Percentiles rank a stretch among this genome's conserved stretches.
These are phyloP conservation scores for Taphrina flavorubra DNA, from an alignment of 1,139 yeast species.

Conservation along the genomic window DNA sequence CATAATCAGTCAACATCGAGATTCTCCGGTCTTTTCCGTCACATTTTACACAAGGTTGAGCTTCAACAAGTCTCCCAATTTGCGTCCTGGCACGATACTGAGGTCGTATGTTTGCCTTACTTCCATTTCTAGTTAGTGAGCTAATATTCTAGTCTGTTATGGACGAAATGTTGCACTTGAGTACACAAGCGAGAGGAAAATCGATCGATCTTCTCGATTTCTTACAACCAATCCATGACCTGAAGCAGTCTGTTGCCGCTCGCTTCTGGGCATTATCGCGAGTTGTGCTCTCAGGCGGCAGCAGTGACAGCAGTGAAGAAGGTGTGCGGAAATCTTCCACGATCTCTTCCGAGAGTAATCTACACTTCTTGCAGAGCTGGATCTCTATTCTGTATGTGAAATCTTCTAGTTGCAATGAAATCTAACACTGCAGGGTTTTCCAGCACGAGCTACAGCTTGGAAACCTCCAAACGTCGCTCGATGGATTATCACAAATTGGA, in stretches of 20 bases:
- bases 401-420: background rate
- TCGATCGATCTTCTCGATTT: conserved; percentile 15
- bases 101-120: conserved; percentile 1
- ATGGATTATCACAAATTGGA: conserved; percentile 1
- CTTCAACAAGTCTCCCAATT: conserved; percentile 12
- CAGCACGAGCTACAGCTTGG: conserved; percentile 7
- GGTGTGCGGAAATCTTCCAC: background rate
- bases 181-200: background rate
- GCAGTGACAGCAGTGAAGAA: background rate
- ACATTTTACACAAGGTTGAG: conserved; percentile 1
- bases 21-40: background rate
- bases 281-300: background rate
- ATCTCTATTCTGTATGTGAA: background rate
- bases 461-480: background rate
- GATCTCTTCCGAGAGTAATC: background rate
- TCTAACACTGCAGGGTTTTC: background rate
- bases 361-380: conserved; percentile 8
- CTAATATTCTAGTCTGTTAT: background rate
- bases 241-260: background rate
- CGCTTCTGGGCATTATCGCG: conserved; percentile 10
- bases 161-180: conserved; percentile 1
- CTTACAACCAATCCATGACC: background rate
- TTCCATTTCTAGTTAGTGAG: too few species aligned
- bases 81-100: background rate
- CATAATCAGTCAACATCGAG: background rate